These are phyloP conservation scores for Colletotrichum trifolii DNA, from an alignment of 2,329 filamentous ascomycete genomes.

Conservation along the genomic window DNA sequence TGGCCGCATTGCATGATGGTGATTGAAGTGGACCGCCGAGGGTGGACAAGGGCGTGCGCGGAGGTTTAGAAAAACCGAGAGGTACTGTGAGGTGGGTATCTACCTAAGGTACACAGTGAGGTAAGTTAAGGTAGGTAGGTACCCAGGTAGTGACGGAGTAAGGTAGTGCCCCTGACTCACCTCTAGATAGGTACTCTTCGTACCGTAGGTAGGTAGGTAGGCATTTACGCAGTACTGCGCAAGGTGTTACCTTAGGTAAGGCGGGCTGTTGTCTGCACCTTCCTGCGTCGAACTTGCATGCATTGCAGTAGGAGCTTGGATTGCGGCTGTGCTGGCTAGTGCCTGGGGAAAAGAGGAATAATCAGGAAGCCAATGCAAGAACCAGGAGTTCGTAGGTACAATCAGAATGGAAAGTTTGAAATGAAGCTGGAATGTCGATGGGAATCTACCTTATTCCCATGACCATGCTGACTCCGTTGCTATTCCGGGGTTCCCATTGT, in stretches of 20 bases:
- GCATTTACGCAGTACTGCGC: neutral
- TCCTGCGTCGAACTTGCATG: slow-evolving; percentile 2
- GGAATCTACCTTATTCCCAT: too few species aligned
- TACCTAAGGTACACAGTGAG: neutral
- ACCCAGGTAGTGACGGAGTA: too few species aligned
- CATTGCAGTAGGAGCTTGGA: slow-evolving; percentile 22
- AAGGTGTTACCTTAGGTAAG: slow-evolving; percentile 7
- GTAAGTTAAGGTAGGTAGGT: neutral
- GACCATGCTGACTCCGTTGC: too few species aligned
- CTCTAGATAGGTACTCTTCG: too few species aligned
- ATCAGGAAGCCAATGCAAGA: slow-evolving; percentile 3
- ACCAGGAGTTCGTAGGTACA: slow-evolving; percentile 7
- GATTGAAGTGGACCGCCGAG: slow-evolving; percentile 8
- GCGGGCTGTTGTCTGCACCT: neutral
- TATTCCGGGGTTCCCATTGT: too few species aligned
- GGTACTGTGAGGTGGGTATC: neutral
- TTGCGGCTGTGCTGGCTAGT: slow-evolving; percentile 28
- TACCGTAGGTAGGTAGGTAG: neutral
- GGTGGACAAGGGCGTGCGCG: neutral
- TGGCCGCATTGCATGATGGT: slow-evolving; percentile 13
- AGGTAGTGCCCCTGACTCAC: too few species aligned
- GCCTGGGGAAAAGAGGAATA: slow-evolving; percentile 21
- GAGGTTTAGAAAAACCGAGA: neutral
- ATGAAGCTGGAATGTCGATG: neutral
- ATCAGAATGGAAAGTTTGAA: neutral